Base-by-base conservation (phyloP, 2,329 filamentous ascomycete genomes). In the Magnaporthiopsis incrustans region DNA sequence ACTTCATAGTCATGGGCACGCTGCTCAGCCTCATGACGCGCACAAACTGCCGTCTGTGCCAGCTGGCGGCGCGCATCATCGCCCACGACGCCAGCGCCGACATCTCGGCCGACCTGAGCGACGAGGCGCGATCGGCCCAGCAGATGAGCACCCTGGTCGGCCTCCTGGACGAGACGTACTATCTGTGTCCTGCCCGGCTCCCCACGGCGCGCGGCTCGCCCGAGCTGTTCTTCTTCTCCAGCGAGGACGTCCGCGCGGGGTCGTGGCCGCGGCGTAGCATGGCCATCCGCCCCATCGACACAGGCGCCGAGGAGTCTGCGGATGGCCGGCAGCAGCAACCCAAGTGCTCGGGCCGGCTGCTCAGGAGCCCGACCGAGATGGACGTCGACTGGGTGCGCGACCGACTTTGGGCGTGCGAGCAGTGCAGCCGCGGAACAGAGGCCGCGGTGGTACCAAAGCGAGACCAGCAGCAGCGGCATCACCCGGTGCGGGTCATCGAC, bases 301-400 rank as follows among this genome's bases (percentile, higher is more conserved):
- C 53, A 15, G 33, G 11, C 7, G 25, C 8, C 0, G 58, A 25
- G 18, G 32, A 32, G 5, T 18, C 18, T 38, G 22, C 7, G 2
- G 35, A 50, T 14, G 60, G 53, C 14, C 14, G 6, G 15, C 38
- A 44, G 38, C 38, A 44, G 3, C 12, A 10, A 1, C 12, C 38
- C 35, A 26, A 6, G 35, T 27, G 35, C 26, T 50, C 27, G 1
- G 50, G 61, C 18, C 56, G 61, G 8, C 14, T 63, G 32, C 33
- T 63, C 11, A 53, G 61, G 27, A 57, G 32, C 8, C 61, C 61
- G 5, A 38, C 56, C 32, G 61, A 63, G n/a, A 63, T 63, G 33
- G 61, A 63, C 56, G 44, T 63, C 27, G 61, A 63, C 18, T 63
- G 61, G 61, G 44, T 63, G 22, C 53, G 61, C 15, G 61, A 63